Evolutionary conservation across 306 rosid genomes (phyloP).

Genomic region (Crotalaria pallida): DNA sequence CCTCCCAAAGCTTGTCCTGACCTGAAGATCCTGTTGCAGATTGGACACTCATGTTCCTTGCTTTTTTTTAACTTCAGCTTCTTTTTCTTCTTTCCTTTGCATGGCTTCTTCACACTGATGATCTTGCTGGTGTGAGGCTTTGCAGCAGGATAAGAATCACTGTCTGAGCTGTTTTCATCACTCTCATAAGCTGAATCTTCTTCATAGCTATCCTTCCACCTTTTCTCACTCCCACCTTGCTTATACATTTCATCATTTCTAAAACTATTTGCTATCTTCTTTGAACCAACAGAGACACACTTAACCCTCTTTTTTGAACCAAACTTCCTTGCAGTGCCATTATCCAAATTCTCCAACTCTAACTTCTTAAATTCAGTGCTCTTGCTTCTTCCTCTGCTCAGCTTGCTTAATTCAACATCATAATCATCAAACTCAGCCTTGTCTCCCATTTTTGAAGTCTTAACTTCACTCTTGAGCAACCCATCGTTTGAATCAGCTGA

Average conservation of each 20-base stretch:
- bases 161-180: conserved; percentile 59
- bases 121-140: conserved; percentile 28
- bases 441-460: conserved; percentile 34
- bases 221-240: conserved; percentile 7
- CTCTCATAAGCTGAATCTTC: conserved; percentile 52
- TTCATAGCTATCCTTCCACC: conserved; percentile 25
- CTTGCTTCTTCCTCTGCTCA: conserved; percentile 7
- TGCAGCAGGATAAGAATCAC: conserved; percentile 32
- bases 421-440: conserved; percentile 28
- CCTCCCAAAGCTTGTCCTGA: conserved; percentile 98
- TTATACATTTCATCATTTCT: conserved; percentile 6
- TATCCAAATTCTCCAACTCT: conserved; percentile 25
- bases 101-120: conserved; percentile 14
- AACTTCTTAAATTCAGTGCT: conserved; percentile 32
- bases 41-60: conserved; percentile 80
- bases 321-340: conserved; percentile 26
- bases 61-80: conserved; percentile 52
- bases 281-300: conserved; percentile 33
- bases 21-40: conserved; percentile 66
- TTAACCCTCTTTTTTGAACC: conserved; percentile 39
- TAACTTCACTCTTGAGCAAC: conserved; percentile 28
- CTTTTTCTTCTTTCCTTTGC: conserved; percentile 32
- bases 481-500: conserved; percentile 50
- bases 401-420: conserved; percentile 29
- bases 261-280: conserved; percentile 22